Evolutionary conservation across 129 eudicot species (phyloP), one percentile per base, ranked within the genome.

Genomic region (Escallonia rubra): DNA sequence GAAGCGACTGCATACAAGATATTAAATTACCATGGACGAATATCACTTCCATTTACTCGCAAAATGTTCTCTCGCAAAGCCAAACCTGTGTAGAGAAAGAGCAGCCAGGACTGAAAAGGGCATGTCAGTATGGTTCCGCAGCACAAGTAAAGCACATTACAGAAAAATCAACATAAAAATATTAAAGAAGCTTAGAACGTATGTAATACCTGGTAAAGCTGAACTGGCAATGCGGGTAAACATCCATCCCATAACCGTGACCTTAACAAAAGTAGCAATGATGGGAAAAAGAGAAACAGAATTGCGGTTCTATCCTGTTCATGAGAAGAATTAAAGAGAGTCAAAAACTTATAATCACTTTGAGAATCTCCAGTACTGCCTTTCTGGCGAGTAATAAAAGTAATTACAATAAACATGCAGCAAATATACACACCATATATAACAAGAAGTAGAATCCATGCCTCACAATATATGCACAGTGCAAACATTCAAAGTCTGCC

Each of bases 161-260:
- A 13, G n/a, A 57, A 5, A 16, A 58, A 23, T 15, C 4, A 40
- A 39, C 10, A 48, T 14, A 64, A 16, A 61, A 39, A 34, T 6
- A 23, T 41, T n/a, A 43, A 38, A 66, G 6, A 47, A 16, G 41
- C 43, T 46, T n/a, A 6, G 11, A 42, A 54, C 7, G 15, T 39
- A 41, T 5, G 60, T 41, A 57, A 45, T 64, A 92, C 98, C 96
- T 92, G 96, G 80, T 92, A 92, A 51, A 92, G 86, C 57, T 92
- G 98, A 63, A 92, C 89, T 38, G 98, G 96, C 70, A 88, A 80
- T 64, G 98, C 96, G 12, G 98, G 96, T 68, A 92, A 79, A 77
- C 98, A 92, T 80, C 98, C 98, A 75, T 68, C 76, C 98, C 96
- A 92, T 4, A 83, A 65, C 49, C 75, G 81, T 23, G 87, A 75